Conservation (phyloP, 208 protist species). For the Trypanosoma lewisi region DNA sequence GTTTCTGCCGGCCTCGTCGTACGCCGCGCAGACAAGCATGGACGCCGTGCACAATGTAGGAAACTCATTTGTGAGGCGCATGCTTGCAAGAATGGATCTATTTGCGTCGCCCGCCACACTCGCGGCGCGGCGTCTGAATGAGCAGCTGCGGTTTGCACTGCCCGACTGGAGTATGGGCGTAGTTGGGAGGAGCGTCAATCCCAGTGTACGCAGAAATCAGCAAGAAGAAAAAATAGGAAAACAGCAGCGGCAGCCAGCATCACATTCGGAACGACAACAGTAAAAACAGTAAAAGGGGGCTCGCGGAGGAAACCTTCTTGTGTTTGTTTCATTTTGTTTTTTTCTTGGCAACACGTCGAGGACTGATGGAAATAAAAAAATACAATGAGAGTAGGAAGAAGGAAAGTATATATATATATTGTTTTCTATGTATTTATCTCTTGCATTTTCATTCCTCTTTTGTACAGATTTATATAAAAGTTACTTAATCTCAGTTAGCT, state of each 20-base stretch:
- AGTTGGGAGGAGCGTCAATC: conserved; percentile 5
- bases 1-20: conserved; percentile 16
- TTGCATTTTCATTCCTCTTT: too few species aligned
- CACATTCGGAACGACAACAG: not conserved
- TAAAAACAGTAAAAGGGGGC: not conserved
- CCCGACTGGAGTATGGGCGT: conserved; percentile 22
- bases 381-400: too few species aligned
- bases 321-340: too few species aligned
- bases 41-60: not conserved
- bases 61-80: conserved; percentile 16
- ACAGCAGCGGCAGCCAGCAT: not conserved
- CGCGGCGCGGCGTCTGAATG: conserved; percentile 61
- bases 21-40: not conserved
- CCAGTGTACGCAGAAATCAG: not conserved
- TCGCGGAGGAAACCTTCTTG: not conserved
- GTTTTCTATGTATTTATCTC: too few species aligned
- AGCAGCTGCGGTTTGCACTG: conserved; percentile 52
- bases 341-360: too few species aligned
- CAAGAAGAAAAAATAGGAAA: conserved; percentile 1
- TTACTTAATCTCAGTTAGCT: too few species aligned
- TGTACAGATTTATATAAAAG: too few species aligned
- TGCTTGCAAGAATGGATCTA: conserved; percentile 16
- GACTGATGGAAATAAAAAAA: too few species aligned
- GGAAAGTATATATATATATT: too few species aligned
- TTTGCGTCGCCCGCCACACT: conserved; percentile 48